Base-by-base conservation (phyloP, 2,329 filamentous ascomycete species). In the Cladobotryum mycophilum region DNA sequence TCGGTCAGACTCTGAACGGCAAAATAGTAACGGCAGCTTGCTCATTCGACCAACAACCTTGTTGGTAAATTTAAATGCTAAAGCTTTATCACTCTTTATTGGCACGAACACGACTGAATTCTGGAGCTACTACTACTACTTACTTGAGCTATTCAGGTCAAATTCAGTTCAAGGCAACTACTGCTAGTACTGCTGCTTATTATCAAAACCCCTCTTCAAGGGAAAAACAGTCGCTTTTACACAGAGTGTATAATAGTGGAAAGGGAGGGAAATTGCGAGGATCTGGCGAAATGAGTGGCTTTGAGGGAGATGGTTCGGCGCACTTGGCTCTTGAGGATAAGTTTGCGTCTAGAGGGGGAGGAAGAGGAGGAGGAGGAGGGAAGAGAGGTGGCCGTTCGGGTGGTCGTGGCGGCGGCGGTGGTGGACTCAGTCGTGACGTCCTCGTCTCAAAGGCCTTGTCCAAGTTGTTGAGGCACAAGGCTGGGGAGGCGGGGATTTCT, bases 371-470 rank as follows among this genome's bases (percentile, higher is more conserved):
- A n/a, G n/a, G n/a, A n/a, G 25, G 25, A n/a, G 41, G 41, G 12
- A 25, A n/a, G 44, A 35, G 33, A 30, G 44, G 5, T 41, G 34
- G 18, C 46, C 4, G 25, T 30, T 30, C 25, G 25, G 25, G 25
- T 6, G 25, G 25, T 30, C 25, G 34, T 5, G 56, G 65, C 11
- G 55, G 60, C 5, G 59, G 67, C 2, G 61, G 66, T 1, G 62
- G 63, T 4, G 61, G 61, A 5, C 63, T 63, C 52, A 61, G 63
- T 41, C 70, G 78, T n/a, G 71, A 76, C 17, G 67, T 76, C 17
- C 68, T 71, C 49, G 65, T 82, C 41, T 81, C 78, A 7, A 77
- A 72, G 57, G 76, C 78, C 11, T 65, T 83, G 41, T 81, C 78
- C 14, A 69, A 63, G 55, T 66, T 83, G 44, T 63, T 83, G 53